phyloP scores from a whole-genome alignment of 2,329 filamentous ascomycete species.

The Aureobasidium sp. region DNA sequence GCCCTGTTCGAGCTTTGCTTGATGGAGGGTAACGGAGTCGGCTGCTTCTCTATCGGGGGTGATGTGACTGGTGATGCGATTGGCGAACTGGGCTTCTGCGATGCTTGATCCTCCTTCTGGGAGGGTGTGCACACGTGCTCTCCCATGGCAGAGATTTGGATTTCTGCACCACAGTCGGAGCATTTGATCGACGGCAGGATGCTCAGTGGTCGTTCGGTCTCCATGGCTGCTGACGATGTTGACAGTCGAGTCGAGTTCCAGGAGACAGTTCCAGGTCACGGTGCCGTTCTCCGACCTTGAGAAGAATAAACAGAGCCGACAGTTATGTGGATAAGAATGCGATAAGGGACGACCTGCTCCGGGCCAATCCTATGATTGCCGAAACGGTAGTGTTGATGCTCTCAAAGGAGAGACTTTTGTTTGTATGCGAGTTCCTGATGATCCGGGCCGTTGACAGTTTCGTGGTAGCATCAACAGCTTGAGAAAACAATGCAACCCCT shows the following conservation, averaged over 20 bases:
- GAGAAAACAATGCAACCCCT: constrained; percentile 10
- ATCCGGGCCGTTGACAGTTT: constrained; percentile 6
- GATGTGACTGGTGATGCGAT: neutral
- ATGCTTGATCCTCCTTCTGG: neutral
- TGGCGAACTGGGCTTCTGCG: neutral
- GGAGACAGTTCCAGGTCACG: neutral
- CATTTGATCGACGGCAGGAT: constrained; percentile 83
- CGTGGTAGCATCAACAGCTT: constrained; percentile 8
- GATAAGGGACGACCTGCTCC: neutral
- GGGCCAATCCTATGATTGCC: neutral
- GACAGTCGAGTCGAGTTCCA: neutral
- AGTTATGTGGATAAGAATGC: constrained; percentile 5
- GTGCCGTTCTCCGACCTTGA: neutral
- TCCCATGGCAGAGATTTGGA: constrained; percentile 79
- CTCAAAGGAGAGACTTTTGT: constrained; percentile 12
- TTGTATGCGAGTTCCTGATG: constrained; percentile 6
- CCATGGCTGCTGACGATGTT: constrained; percentile 6
- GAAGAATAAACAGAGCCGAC: constrained; percentile 9
- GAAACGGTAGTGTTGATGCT: neutral
- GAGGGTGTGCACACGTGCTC: constrained; percentile 61
- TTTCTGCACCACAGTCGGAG: constrained; percentile 67
- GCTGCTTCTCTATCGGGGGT: constrained; percentile 34
- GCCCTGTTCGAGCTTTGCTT: neutral
- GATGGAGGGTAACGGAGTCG: constrained; percentile 17
- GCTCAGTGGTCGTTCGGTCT: constrained; percentile 34